Conservation (phyloP, 305 asterid species). For the Fraxinus velutina region DNA sequence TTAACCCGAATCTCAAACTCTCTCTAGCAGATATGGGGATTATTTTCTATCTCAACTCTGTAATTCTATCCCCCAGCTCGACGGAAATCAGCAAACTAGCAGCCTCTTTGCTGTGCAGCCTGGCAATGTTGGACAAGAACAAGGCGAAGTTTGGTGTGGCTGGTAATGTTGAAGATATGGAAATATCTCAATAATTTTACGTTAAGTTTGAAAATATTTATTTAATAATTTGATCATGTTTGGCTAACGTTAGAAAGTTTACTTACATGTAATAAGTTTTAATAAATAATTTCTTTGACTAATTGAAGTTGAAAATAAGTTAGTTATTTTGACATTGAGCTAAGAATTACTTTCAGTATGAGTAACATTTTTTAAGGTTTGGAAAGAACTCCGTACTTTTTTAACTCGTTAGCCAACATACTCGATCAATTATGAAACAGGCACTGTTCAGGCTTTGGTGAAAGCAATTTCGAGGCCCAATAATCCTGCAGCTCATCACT, state of each 20-base stretch:
- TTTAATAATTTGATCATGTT: background rate
- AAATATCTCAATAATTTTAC: background rate
- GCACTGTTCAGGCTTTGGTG: slow-evolving; percentile 43
- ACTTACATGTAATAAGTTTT: background rate
- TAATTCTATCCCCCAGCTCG: slow-evolving; percentile 30
- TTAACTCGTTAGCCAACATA: background rate
- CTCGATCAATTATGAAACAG: background rate
- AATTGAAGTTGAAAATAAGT: background rate
- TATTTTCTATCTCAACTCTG: slow-evolving; percentile 43
- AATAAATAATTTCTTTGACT: no score
- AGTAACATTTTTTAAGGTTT: background rate
- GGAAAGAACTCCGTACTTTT: background rate
- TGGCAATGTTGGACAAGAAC: slow-evolving; percentile 77
- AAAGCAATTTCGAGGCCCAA: slow-evolving; percentile 42
- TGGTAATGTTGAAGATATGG: slow-evolving; percentile 46
- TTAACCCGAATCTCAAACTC: slow-evolving; percentile 58
- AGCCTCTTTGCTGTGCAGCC: slow-evolving; percentile 70
- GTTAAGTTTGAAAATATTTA: background rate
- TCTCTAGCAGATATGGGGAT: slow-evolving; percentile 49
- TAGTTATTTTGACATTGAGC: background rate
- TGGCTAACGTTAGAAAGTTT: background rate
- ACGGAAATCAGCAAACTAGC: slow-evolving; percentile 46
- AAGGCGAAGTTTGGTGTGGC: slow-evolving; percentile 78
- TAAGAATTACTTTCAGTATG: background rate
- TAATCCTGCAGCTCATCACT: slow-evolving; percentile 52